phyloP scores from a whole-genome alignment of 768 basidiomycete genomes.

The Glaciozyma antarctica region DNA sequence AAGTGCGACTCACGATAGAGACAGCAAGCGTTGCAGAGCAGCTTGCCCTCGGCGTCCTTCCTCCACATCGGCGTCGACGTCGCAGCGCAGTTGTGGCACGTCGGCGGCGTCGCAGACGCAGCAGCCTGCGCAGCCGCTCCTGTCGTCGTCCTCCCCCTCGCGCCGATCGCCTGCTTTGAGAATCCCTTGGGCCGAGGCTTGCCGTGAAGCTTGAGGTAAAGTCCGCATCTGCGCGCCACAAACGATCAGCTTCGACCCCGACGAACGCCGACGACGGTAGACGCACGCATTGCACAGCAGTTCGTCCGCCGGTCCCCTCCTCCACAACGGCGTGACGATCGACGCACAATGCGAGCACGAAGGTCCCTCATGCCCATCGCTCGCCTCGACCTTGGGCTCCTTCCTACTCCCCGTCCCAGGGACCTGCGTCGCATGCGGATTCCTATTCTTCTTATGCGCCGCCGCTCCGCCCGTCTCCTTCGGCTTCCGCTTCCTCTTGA shows the following conservation, averaged over 20 bases:
- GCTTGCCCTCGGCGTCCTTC: conserved; percentile 66
- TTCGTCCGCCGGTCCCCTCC: conserved; percentile 69
- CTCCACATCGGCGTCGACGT: conserved; percentile 73
- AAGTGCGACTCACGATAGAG: conserved; percentile 48
- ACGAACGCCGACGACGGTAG: background rate
- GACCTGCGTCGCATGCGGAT: conserved; percentile 32
- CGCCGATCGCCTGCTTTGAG: conserved; percentile 85
- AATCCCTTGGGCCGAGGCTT: conserved; percentile 87
- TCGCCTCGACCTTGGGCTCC: conserved; percentile 18
- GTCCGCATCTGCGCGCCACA: conserved; percentile 49
- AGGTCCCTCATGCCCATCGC: conserved; percentile 26
- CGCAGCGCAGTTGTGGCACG: conserved; percentile 73
- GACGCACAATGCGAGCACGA: conserved; percentile 72
- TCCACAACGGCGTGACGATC: conserved; percentile 72
- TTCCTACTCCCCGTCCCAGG: conserved; percentile 15
- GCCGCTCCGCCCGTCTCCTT: background rate
- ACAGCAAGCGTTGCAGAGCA: conserved; percentile 84
- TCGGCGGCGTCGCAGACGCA: conserved; percentile 21
- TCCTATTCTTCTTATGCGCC: conserved; percentile 29
- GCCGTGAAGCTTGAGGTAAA: conserved; percentile 95
- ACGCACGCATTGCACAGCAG: conserved; percentile 66
- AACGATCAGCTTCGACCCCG: background rate
- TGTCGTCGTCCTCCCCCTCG: conserved; percentile 13
- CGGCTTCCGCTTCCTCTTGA: background rate
- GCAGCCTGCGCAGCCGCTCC: conserved; percentile 27